phyloP scores from a whole-genome alignment of 2,329 filamentous ascomycete species.

The Magnaporthales sp. region DNA sequence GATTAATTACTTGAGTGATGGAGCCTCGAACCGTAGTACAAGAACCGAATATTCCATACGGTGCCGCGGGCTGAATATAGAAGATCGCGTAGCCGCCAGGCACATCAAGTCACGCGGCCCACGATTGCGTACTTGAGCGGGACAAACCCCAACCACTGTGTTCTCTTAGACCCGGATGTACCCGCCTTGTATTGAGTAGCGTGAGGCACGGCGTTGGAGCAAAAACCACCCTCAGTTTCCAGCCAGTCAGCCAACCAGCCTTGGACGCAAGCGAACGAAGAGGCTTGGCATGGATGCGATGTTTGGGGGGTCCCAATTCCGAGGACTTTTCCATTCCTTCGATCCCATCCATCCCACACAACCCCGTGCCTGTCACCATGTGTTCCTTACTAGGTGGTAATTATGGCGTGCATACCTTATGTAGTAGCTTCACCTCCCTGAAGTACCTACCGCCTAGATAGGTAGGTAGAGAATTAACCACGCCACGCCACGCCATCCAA shows the following conservation, averaged over 20 bases:
- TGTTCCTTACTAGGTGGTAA: background rate
- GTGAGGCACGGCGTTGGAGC: background rate
- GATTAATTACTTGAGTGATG: background rate
- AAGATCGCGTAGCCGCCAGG: background rate
- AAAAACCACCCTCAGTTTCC: background rate
- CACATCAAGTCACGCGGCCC: background rate
- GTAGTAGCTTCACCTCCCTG: no score
- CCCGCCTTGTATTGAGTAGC: background rate
- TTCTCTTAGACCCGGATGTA: background rate
- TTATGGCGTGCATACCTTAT: no score
- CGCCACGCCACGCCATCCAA: background rate
- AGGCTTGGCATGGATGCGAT: background rate
- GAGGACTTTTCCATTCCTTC: background rate
- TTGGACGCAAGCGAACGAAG: background rate
- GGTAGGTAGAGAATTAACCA: background rate
- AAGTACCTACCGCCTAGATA: background rate
- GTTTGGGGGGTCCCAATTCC: background rate
- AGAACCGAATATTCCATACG: background rate
- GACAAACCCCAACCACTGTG: background rate
- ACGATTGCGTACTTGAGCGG: background rate
- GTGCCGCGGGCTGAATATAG: background rate
- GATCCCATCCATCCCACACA: background rate
- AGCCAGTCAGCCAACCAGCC: background rate
- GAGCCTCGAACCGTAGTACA: background rate
- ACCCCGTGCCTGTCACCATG: background rate